Evolutionary conservation across 1,284 basidiomycete genomes (phyloP).

Genomic region (Moesziomyces parantarcticus): DNA sequence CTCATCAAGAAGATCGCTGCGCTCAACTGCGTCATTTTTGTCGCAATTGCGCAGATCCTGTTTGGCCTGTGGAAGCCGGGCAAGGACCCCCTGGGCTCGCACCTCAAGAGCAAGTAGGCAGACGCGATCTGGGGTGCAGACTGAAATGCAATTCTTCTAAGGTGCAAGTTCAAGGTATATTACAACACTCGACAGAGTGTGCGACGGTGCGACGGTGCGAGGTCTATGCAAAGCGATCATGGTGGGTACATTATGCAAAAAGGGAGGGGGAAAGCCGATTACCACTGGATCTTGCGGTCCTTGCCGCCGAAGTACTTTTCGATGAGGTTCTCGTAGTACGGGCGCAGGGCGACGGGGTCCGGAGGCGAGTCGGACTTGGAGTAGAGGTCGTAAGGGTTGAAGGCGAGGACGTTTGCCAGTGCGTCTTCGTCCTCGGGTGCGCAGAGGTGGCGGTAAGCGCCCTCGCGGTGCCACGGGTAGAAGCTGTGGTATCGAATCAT

Average conservation of each 20-base stretch:
- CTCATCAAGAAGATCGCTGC: constrained; percentile 52
- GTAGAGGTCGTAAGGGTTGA: constrained; percentile 91
- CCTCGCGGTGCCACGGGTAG: constrained; percentile 75
- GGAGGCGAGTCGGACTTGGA: constrained; percentile 83
- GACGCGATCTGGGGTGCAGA: background rate
- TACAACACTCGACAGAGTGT: background rate
- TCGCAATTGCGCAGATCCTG: constrained; percentile 35
- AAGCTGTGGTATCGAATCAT: constrained; percentile 96
- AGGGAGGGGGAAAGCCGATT: background rate
- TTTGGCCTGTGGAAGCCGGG: constrained; percentile 54
- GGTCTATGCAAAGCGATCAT: too few species aligned
- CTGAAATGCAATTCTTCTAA: constrained; percentile 4
- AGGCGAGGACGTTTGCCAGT: constrained; percentile 70
- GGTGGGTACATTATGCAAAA: background rate
- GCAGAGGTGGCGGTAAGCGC: constrained; percentile 48
- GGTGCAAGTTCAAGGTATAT: constrained; percentile 8
- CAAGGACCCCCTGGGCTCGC: constrained; percentile 37
- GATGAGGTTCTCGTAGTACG: constrained; percentile 85
- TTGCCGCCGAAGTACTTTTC: constrained; percentile 77
- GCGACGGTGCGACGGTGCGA: too few species aligned
- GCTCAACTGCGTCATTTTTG: constrained; percentile 54
- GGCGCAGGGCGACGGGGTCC: constrained; percentile 75
- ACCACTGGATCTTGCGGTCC: constrained; percentile 51
- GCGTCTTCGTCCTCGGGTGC: constrained; percentile 35
- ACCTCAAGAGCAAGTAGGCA: constrained; percentile 28